Evolutionary conservation across 176 grass and related monocot genomes (phyloP), one percentile per base, ranked within the genome.

Genomic region (Triticum turgidum): DNA sequence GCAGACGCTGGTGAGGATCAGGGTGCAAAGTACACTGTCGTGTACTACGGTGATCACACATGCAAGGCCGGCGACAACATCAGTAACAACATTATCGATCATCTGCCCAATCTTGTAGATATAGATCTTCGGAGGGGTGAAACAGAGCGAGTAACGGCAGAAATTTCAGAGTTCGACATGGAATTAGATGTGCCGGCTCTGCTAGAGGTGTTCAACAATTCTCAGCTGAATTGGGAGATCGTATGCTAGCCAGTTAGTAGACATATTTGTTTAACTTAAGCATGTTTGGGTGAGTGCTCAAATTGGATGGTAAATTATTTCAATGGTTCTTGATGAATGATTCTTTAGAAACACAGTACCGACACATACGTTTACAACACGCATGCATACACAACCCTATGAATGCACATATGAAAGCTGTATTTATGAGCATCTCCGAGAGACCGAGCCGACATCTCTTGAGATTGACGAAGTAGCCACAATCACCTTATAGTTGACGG

Each of bases 31-130:
- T 93, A 71, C 77, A 54, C 9, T 7, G 85, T 93, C 1, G 54
- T 81, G 25, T 93, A 93, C 79, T 30, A 64, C 12, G 59, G 54
- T 6, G 76, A 62, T 12, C 91, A 93, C 83, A 83, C 81, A 9
- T 54, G 88, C 77, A 71, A 87, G 44, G 66, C 22, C 24, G 17
- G 29, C 1, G 61, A 79, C 51, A 54, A 18, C 51, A 37, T 5
- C 10, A n/a, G 72, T 15, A 75, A 75, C 13, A 30, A 18, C 72
- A 30, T 2, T 75, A 75, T 27, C 13, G 24, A 30, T 0, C 21
- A 5, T 54, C 85, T 76, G 15, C 51, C 51, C 51, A 7, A 18
- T 54, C 51, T 54, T 54, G 51, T 54, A 18, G 51, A 54, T 54
- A 54, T 54, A 54, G 51, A 54, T 54, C 15, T 54, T 18, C 51